phyloP scores from a whole-genome alignment of 805 yeast genomes.

The Candida michaelii region DNA sequence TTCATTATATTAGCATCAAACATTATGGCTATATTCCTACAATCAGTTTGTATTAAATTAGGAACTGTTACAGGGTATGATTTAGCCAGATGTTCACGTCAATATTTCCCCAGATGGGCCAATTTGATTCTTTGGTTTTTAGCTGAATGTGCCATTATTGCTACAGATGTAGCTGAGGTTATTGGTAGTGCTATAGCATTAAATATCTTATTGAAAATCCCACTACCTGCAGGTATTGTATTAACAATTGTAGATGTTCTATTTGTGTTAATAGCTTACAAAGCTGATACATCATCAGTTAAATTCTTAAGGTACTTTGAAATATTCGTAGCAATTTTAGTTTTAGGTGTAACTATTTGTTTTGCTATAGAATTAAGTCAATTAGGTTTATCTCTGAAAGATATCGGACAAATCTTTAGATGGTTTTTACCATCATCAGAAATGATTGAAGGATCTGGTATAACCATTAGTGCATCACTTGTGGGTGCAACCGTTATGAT shows the following conservation, averaged over 20 bases:
- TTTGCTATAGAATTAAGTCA: conserved; percentile 45
- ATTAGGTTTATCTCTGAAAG: conserved; percentile 27
- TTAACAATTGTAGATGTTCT: conserved; percentile 47
- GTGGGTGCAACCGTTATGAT: conserved; percentile 56
- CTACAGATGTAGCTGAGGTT: conserved; percentile 55
- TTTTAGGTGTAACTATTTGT: conserved; percentile 43
- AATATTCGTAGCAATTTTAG: conserved; percentile 42
- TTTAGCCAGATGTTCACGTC: conserved; percentile 44
- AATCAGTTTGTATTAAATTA: conserved; percentile 43
- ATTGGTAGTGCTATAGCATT: conserved; percentile 53
- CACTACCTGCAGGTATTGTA: conserved; percentile 50
- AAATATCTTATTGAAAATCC: conserved; percentile 44
- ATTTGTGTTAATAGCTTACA: conserved; percentile 47
- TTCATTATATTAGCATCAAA: conserved; percentile 45
- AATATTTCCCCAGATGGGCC: conserved; percentile 39
- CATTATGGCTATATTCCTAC: conserved; percentile 47
- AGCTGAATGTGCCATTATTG: conserved; percentile 50
- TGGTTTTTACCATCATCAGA: conserved; percentile 45
- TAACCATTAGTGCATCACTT: conserved; percentile 48
- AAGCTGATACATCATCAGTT: conserved; percentile 42
- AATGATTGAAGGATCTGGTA: conserved; percentile 43
- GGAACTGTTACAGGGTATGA: conserved; percentile 53
- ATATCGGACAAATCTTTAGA: conserved; percentile 35
- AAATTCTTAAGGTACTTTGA: conserved; percentile 38
- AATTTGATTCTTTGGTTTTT: conserved; percentile 39